phyloP scores from a whole-genome alignment of 2,329 filamentous ascomycete species.

The Diplodia corticola region DNA sequence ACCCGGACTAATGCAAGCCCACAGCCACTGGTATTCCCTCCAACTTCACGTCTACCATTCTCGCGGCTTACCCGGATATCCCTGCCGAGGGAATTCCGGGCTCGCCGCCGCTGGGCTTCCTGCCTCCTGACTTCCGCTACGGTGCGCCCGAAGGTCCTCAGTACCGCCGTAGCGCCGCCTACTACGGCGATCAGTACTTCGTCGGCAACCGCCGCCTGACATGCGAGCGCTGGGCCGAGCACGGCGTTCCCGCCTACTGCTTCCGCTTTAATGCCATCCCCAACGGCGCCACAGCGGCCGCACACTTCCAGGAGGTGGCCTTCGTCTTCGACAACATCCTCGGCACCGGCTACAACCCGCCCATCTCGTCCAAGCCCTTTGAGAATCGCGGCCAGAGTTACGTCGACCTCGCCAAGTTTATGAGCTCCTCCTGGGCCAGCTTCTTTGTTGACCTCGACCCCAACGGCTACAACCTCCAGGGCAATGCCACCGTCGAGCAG shows the following conservation, averaged over 20 bases:
- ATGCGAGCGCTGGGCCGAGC: conserved; percentile 53
- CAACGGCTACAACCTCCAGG: conserved; percentile 32
- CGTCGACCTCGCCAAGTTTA: conserved; percentile 43
- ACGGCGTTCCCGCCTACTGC: conserved; percentile 55
- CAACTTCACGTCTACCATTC: conserved; percentile 30
- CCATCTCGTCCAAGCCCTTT: conserved; percentile 35
- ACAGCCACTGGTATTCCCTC: conserved; percentile 32
- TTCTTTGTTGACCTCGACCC: conserved; percentile 48
- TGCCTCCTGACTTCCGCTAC: conserved; percentile 23
- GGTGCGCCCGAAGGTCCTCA: conserved; percentile 36
- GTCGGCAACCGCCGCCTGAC: conserved; percentile 58
- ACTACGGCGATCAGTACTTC: conserved; percentile 55
- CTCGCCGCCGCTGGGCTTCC: conserved; percentile 11
- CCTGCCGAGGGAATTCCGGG: conserved; percentile 19
- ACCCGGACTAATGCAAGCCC: conserved; percentile 37
- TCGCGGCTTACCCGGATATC: conserved; percentile 34
- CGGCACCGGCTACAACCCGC: conserved; percentile 45
- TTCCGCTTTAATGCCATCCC: conserved; percentile 63
- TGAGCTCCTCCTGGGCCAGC: conserved; percentile 48
- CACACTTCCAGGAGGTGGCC: conserved; percentile 56
- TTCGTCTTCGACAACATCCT: conserved; percentile 51
- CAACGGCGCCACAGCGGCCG: conserved; percentile 49
- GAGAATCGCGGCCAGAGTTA: conserved; percentile 40
- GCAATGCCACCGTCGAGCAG: conserved; percentile 30
- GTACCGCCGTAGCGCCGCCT: conserved; percentile 56